Evolutionary conservation across 176 grass and related monocot genomes (phyloP).

Genomic region (Alopecurus myosuroides): DNA sequence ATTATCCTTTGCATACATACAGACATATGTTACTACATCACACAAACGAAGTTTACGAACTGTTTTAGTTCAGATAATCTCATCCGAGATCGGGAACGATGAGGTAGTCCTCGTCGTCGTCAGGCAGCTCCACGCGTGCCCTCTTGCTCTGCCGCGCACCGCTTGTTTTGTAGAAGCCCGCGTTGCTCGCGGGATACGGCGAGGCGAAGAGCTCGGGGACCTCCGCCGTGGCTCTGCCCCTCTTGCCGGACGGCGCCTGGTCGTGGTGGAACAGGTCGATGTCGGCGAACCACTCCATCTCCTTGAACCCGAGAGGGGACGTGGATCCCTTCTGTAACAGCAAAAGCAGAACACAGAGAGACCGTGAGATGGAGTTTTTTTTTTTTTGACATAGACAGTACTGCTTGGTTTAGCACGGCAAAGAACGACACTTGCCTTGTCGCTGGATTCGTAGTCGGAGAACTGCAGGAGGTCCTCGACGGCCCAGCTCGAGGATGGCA

Average conservation of each 20-base stretch:
- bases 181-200: conserved; percentile 27
- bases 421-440: conserved; percentile 48
- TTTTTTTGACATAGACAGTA: too few species aligned
- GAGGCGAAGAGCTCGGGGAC: conserved; percentile 71
- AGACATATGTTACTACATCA: not conserved
- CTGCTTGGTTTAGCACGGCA: not conserved
- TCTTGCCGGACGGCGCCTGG: conserved; percentile 18
- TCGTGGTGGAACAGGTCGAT: conserved; percentile 72
- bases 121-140: conserved; percentile 52
- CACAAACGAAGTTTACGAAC: not conserved
- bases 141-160: conserved; percentile 56
- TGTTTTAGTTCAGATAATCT: not conserved
- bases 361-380: not conserved
- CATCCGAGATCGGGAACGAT: conserved; percentile 93
- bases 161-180: conserved; percentile 38
- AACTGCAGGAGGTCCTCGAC: conserved; percentile 85
- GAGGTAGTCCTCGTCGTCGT: conserved; percentile 86
- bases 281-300: conserved; percentile 78
- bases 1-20: not conserved
- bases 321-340: conserved; percentile 53
- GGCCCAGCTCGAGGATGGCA: conserved; percentile 61
- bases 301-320: conserved; percentile 59
- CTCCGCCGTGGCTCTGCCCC: conserved; percentile 32
- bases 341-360: not conserved
- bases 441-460: conserved; percentile 67